Percentiles rank a stretch among this genome's conserved stretches.
Evolutionary conservation across 768 basidiomycete genomes (phyloP).

Genomic region (Fistulinella prunicolor): DNA sequence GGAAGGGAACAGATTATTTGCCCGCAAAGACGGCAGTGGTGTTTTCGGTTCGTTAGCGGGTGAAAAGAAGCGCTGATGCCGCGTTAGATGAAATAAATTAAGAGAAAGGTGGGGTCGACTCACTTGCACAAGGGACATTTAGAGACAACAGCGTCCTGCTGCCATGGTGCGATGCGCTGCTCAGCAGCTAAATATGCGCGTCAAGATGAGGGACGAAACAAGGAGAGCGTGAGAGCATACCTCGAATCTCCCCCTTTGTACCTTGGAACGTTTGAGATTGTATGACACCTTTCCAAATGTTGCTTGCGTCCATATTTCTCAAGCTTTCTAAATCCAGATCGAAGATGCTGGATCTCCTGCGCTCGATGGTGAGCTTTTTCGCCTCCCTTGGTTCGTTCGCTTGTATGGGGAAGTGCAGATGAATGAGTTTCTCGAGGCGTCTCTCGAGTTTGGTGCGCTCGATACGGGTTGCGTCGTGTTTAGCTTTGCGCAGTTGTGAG

Average conservation of each 20-base stretch:
- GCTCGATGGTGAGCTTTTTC: conserved; percentile 12
- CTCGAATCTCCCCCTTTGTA: conserved; percentile 64
- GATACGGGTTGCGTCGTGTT: conserved; percentile 50
- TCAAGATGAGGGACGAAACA: conserved; percentile 1
- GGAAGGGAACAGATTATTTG: conserved; percentile 89
- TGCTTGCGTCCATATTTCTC: conserved; percentile 60
- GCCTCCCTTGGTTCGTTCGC: conserved; percentile 12
- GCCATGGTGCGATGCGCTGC: conserved; percentile 93
- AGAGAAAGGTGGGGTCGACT: conserved; percentile 26
- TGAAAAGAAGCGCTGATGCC: conserved; percentile 69
- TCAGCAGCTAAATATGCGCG: conserved; percentile 56
- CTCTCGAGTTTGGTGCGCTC: conserved; percentile 85
- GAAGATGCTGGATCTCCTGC: conserved; percentile 66
- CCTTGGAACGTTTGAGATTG: conserved; percentile 41
- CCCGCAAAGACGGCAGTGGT: conserved; percentile 94
- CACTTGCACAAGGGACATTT: conserved; percentile 87
- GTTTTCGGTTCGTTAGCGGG: conserved; percentile 88
- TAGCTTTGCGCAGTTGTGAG: conserved; percentile 36
- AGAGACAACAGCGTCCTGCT: conserved; percentile 71
- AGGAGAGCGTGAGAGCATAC: conserved; percentile 38
- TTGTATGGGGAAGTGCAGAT: conserved; percentile 57
- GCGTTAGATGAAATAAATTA: conserved; percentile 5
- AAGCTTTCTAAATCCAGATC: conserved; percentile 61
- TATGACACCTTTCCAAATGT: conserved; percentile 66
- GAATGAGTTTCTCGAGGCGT: conserved; percentile 83